Percentiles rank a stretch among this genome's conserved stretches.
Evolutionary conservation across 164 flowering plant species (phyloP).

Genomic region (Houttuynia cordata): DNA sequence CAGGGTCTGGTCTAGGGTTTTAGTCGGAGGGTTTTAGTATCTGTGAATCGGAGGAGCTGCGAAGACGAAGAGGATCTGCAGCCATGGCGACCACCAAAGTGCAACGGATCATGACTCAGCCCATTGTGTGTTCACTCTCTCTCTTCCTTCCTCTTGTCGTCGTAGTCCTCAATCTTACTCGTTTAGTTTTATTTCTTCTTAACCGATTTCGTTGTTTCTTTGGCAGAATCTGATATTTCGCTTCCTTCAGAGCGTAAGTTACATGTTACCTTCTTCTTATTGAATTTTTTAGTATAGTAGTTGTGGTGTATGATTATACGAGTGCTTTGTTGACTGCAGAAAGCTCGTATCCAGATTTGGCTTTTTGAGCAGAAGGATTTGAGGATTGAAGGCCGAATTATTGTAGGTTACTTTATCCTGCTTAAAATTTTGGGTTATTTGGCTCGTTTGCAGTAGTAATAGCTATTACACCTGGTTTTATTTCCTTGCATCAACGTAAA

Average conservation of each 20-base stretch:
- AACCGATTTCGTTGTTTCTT: not conserved
- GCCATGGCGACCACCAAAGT: slow-evolving; percentile 88
- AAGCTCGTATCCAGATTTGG: slow-evolving; percentile 62
- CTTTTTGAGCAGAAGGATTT: slow-evolving; percentile 47
- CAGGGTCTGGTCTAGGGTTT: no score
- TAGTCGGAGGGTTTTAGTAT: no score
- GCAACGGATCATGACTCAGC: slow-evolving; percentile 96
- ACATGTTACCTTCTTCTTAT: not conserved
- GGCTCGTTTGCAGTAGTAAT: no score
- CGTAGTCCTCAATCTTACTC: not conserved
- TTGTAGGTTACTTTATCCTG: slow-evolving; percentile 18
- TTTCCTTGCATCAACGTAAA: no score
- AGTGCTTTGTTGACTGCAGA: slow-evolving; percentile 12
- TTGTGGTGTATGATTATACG: not conserved
- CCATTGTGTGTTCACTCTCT: slow-evolving; percentile 42
- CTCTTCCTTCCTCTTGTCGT: not conserved
- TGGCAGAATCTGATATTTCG: slow-evolving; percentile 58
- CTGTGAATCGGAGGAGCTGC: no score
- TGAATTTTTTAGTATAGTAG: no score
- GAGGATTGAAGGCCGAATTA: slow-evolving; percentile 45
- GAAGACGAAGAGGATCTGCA: slow-evolving; percentile 12
- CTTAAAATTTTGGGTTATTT: no score
- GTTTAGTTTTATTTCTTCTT: not conserved
- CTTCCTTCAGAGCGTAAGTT: slow-evolving; percentile 54
- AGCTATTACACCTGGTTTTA: no score